Evolutionary conservation across 176 grass and related monocot species (phyloP).

Genomic region (maize (Zea mays)): DNA sequence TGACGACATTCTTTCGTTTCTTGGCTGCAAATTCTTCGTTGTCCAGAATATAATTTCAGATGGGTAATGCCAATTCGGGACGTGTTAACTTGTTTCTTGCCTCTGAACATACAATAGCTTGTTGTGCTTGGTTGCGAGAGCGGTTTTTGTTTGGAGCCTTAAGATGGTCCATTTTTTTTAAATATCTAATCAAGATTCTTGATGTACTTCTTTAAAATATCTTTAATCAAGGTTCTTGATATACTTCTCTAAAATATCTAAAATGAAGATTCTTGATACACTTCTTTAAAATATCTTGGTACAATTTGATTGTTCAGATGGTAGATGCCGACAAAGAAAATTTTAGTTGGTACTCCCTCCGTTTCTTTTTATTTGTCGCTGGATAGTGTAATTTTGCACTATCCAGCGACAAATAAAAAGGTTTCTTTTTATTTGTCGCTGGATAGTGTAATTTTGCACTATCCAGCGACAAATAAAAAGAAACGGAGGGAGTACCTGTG

Average conservation of each 20-base stretch:
- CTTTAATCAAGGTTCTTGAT: too few relatives aligned
- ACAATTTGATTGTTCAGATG: neutral
- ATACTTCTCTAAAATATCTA: too few relatives aligned
- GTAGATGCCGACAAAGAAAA: neutral
- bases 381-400: too few relatives aligned
- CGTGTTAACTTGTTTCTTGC: neutral
- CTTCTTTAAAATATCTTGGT: neutral
- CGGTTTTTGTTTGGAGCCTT: too few relatives aligned
- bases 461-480: too few relatives aligned
- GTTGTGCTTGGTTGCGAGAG: neutral
- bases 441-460: too few relatives aligned
- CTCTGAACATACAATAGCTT: neutral
- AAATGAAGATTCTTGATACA: neutral
- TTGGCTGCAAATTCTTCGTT: neutral
- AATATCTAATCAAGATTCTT: neutral
- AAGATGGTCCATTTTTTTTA: neutral
- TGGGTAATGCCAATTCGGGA: neutral
- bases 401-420: too few relatives aligned
- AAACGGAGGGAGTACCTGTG: too few relatives aligned
- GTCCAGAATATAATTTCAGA: neutral
- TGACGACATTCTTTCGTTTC: conserved; percentile 19
- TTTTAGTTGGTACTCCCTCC: neutral
- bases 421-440: too few relatives aligned
- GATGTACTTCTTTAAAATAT: neutral
- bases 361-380: too few relatives aligned